Conservation (phyloP, 1,139 yeast genomes). For the Taphrina populina region DNA sequence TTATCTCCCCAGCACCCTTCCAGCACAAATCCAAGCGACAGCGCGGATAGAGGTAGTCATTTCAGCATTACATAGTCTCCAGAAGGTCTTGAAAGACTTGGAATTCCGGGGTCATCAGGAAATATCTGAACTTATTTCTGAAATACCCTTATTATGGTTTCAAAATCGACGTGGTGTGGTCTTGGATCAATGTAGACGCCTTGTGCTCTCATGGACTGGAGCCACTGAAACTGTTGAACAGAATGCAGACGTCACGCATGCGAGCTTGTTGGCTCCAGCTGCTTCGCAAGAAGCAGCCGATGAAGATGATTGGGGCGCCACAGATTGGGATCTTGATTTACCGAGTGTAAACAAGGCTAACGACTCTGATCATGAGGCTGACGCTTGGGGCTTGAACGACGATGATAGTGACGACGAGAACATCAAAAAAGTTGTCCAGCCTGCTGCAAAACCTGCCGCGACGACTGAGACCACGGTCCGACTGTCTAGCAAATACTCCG, state of each 20-base stretch:
- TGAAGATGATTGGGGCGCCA: constrained; percentile 7
- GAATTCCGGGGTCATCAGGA: constrained; percentile 1
- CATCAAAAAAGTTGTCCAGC: not conserved
- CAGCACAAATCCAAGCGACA: constrained; percentile 11
- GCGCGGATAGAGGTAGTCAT: constrained; percentile 5
- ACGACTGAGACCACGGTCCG: not conserved
- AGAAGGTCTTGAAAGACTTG: not conserved
- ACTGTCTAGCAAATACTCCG: constrained; percentile 4
- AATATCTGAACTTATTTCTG: not conserved
- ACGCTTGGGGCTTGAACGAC: constrained; percentile 18
- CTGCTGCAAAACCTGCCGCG: not conserved
- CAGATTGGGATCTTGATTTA: constrained; percentile 8
- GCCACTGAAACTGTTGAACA: constrained; percentile 8
- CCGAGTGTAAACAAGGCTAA: not conserved
- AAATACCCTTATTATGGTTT: constrained; percentile 6
- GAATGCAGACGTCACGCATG: constrained; percentile 13
- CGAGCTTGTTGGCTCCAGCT: not conserved
- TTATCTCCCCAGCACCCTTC: constrained; percentile 6
- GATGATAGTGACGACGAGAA: constrained; percentile 1
- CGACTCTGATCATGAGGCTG: constrained; percentile 4
- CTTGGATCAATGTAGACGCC: not conserved
- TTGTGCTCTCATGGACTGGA: constrained; percentile 20
- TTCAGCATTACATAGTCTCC: not conserved
- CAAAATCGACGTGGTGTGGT: constrained; percentile 1
- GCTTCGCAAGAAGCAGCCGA: not conserved